Conservation (phyloP, 2,329 filamentous ascomycete species). For the Ascochyta clinopodiicola region DNA sequence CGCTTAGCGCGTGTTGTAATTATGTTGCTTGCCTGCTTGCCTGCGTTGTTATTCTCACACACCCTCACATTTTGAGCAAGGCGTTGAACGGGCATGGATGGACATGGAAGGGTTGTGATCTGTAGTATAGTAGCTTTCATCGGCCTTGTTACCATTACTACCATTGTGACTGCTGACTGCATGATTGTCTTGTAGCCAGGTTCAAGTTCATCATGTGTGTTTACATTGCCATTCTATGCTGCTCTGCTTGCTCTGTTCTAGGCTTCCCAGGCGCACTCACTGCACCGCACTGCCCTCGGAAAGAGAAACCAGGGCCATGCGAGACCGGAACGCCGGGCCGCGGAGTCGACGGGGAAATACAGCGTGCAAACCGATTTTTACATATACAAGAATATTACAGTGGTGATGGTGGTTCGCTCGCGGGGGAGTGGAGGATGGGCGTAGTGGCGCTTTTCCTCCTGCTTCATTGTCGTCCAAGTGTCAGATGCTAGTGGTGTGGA, state of each 20-base stretch:
- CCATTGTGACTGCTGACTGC: neutral
- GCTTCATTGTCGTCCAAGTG: constrained; percentile 10
- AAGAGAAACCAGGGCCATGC: constrained; percentile 7
- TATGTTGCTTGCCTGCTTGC: constrained; percentile 35
- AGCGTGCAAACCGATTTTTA: constrained; percentile 32
- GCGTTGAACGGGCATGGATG: constrained; percentile 41
- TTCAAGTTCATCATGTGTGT: neutral
- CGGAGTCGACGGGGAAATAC: constrained; percentile 17
- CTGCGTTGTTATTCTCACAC: constrained; percentile 29
- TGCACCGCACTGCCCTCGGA: neutral
- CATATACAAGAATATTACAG: constrained; percentile 48
- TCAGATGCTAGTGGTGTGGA: constrained; percentile 12
- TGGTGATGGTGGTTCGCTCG: constrained; percentile 24
- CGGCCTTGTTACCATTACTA: neutral
- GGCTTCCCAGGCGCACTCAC: constrained; percentile 23
- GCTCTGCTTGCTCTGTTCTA: constrained; percentile 9
- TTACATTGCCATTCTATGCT: constrained; percentile 35
- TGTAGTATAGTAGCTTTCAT: constrained; percentile 44
- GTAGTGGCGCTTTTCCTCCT: neutral
- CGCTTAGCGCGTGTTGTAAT: constrained; percentile 43
- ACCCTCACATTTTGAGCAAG: constrained; percentile 47
- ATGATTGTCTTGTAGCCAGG: neutral
- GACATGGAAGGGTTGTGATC: constrained; percentile 30
- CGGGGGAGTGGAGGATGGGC: constrained; percentile 14
- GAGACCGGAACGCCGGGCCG: constrained; percentile 35